Evolutionary conservation across 202 grass and related monocot genomes (phyloP).

Genomic region (Musa balbisiana): DNA sequence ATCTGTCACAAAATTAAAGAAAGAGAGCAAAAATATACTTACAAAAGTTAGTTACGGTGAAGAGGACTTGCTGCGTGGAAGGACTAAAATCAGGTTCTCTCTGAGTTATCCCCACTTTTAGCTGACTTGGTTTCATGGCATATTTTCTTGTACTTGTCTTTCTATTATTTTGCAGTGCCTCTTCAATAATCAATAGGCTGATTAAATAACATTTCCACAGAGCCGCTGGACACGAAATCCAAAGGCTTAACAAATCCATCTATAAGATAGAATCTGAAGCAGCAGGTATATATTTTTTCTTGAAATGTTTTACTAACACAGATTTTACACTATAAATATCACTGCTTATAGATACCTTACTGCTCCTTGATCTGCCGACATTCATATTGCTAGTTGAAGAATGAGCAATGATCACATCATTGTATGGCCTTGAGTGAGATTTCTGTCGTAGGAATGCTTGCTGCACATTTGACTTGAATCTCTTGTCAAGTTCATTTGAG

Average conservation of each 20-base stretch:
- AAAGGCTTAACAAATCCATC: slow-evolving; percentile 61
- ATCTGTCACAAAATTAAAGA: slow-evolving; percentile 62
- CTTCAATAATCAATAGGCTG: slow-evolving; percentile 1
- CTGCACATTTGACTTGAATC: too few relatives aligned
- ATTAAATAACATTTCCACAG: slow-evolving; percentile 32
- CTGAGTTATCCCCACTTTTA: background rate
- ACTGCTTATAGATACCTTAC: background rate
- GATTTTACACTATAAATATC: background rate
- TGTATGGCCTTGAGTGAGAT: background rate
- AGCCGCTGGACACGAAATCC: slow-evolving; percentile 82
- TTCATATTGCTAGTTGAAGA: background rate
- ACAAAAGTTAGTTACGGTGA: slow-evolving; percentile 64
- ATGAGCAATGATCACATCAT: background rate
- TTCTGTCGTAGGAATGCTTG: too few relatives aligned
- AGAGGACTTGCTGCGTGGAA: slow-evolving; percentile 73
- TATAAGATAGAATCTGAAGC: slow-evolving; percentile 77
- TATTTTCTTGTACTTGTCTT: background rate
- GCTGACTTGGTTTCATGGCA: background rate
- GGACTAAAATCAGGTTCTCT: slow-evolving; percentile 56
- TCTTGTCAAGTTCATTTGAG: too few relatives aligned
- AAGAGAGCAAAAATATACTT: slow-evolving; percentile 64
- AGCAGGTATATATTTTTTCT: slow-evolving; percentile 40
- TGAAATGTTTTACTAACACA: slow-evolving; percentile 4
- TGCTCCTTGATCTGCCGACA: background rate
- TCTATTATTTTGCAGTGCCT: background rate